phyloP scores from a whole-genome alignment of 2,329 filamentous ascomycete genomes.

The Coccinonectria pachysandricola region DNA sequence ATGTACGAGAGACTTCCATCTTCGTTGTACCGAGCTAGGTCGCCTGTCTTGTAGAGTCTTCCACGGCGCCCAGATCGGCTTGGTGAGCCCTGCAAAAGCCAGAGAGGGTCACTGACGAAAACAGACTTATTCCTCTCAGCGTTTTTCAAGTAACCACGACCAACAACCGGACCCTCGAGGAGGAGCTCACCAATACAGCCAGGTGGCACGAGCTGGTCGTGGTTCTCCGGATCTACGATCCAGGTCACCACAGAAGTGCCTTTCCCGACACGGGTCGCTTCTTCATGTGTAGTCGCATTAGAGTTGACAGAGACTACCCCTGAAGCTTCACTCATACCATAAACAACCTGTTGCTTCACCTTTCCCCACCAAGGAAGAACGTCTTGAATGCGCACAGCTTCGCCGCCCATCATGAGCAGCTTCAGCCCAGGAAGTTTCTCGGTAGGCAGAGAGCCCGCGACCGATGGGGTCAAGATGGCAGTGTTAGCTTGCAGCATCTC shows the following conservation, averaged over 20 bases:
- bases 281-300: neutral
- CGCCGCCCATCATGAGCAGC: slow-evolving; percentile 6
- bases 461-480: slow-evolving; percentile 2
- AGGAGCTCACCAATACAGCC: slow-evolving; percentile 18
- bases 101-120: slow-evolving; percentile 21
- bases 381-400: slow-evolving; percentile 4
- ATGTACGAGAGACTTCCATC: slow-evolving; percentile 30
- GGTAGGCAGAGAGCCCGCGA: slow-evolving; percentile 1
- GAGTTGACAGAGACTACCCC: slow-evolving; percentile 1
- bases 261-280: slow-evolving; percentile 1
- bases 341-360: slow-evolving; percentile 5
- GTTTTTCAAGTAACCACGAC: slow-evolving; percentile 14
- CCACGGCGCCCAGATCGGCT: slow-evolving; percentile 7
- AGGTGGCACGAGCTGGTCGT: slow-evolving; percentile 11
- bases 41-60: slow-evolving; percentile 15
- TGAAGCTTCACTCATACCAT: slow-evolving; percentile 11
- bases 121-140: slow-evolving; percentile 11
- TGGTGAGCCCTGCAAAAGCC: slow-evolving; percentile 6
- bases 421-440: slow-evolving; percentile 1
- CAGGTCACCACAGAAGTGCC: slow-evolving; percentile 5
- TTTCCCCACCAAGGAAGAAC: slow-evolving; percentile 8
- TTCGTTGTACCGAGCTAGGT: slow-evolving; percentile 15
- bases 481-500: neutral
- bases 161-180: slow-evolving; percentile 17
- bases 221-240: slow-evolving; percentile 15